Conservation (phyloP, 176 grass and related monocot species). For the Oryza meyeriana region DNA sequence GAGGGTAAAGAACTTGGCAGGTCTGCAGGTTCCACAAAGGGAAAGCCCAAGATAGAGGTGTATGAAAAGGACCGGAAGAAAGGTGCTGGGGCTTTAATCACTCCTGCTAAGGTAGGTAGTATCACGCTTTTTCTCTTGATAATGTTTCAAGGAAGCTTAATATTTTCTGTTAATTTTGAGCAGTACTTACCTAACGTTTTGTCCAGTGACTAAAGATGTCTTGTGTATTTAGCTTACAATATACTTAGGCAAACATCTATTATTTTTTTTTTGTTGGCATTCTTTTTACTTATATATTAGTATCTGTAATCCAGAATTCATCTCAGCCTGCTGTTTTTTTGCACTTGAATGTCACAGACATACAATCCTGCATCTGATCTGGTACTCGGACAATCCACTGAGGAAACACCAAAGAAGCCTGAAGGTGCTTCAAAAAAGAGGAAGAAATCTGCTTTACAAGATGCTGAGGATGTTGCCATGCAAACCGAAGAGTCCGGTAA, state of each 20-base stretch:
- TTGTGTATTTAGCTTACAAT: neutral
- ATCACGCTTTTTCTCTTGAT: neutral
- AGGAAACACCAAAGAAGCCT: constrained; percentile 35
- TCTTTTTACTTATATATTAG: too few species aligned
- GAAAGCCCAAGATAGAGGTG: constrained; percentile 82
- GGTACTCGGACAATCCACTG: too few species aligned
- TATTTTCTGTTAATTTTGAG: constrained; percentile 8
- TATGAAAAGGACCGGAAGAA: constrained; percentile 92
- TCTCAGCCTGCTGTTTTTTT: neutral
- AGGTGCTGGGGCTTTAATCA: constrained; percentile 69
- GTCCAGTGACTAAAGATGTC: neutral
- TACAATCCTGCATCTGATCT: constrained; percentile 84
- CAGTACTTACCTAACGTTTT: too few species aligned
- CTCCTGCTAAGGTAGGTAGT: constrained; percentile 65
- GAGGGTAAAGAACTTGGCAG: constrained; percentile 74
- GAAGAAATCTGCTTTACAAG: constrained; percentile 26
- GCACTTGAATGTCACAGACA: constrained; percentile 37
- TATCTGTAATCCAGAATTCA: neutral
- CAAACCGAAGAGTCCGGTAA: constrained; percentile 27
- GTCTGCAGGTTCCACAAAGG: constrained; percentile 76
- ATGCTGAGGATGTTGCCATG: constrained; percentile 17
- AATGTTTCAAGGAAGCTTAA: neutral
- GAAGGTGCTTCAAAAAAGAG: constrained; percentile 44
- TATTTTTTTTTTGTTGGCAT: too few species aligned
- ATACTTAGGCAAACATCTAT: neutral